Evolutionary conservation across 2,329 filamentous ascomycete genomes (phyloP).

Genomic region (Beauveria bassiana): DNA sequence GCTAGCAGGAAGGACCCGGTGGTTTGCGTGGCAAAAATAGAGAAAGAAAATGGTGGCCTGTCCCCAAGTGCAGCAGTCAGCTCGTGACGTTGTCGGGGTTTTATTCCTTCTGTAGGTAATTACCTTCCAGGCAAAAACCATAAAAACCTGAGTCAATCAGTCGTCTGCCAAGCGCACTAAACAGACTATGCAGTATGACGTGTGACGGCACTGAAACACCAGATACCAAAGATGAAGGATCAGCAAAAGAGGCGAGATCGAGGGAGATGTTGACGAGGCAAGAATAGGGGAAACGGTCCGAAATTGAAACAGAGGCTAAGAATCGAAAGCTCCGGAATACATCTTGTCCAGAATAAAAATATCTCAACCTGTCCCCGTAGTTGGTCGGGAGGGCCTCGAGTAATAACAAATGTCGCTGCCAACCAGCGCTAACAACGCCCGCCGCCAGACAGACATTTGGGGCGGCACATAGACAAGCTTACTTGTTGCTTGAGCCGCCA

Average conservation of each 20-base stretch:
- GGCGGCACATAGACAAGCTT: not conserved
- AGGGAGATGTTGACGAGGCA: not conserved
- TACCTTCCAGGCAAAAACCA: not conserved
- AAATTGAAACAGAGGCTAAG: not conserved
- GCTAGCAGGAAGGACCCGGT: not conserved
- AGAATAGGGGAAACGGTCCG: not conserved
- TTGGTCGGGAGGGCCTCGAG: not conserved
- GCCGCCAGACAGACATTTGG: not conserved
- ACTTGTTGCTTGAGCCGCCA: not conserved
- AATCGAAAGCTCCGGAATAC: not conserved
- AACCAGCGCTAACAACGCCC: not conserved
- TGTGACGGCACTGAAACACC: conserved; percentile 7
- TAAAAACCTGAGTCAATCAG: conserved; percentile 3
- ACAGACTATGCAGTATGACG: conserved; percentile 7
- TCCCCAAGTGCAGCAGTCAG: not conserved
- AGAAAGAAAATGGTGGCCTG: not conserved
- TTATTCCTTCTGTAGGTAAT: not conserved
- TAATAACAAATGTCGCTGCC: not conserved
- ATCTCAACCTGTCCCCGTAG: not conserved
- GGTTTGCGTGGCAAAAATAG: not conserved
- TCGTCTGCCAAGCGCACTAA: conserved; percentile 3
- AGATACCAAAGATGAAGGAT: conserved; percentile 7
- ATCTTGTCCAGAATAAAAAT: not conserved
- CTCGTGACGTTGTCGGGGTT: not conserved
- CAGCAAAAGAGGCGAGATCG: not conserved